Conservation (phyloP, 129 eudicot species). For the Logfia minima region DNA sequence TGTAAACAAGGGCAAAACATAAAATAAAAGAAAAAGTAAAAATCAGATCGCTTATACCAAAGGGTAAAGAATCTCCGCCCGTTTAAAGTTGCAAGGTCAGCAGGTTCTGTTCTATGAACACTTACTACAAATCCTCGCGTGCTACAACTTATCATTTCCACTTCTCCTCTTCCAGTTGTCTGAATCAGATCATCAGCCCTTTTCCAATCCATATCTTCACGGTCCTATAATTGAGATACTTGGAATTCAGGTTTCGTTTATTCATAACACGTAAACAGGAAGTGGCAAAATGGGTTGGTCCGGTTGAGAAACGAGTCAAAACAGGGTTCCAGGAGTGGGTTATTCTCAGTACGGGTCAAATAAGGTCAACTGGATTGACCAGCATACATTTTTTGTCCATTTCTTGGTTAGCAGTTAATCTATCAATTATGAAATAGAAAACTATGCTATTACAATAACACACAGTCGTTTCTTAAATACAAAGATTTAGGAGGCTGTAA, state of each 20-base stretch:
- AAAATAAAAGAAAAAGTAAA: constrained; percentile 21
- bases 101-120: constrained; percentile 20
- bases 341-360: background rate
- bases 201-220: constrained; percentile 71
- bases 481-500: too few relatives aligned
- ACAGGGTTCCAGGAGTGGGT: background rate
- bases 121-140: constrained; percentile 81
- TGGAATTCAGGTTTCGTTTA: constrained; percentile 21
- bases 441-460: background rate
- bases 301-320: constrained; percentile 4
- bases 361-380: background rate
- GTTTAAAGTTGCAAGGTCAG: constrained; percentile 6
- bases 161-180: constrained; percentile 68
- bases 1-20: constrained; percentile 41
- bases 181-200: constrained; percentile 59
- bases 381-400: background rate
- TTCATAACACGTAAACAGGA: background rate
- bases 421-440: background rate
- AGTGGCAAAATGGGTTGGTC: background rate
- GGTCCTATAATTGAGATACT: constrained; percentile 45
- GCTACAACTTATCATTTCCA: constrained; percentile 77
- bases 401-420: background rate
- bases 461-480: background rate
- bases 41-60: constrained; percentile 2
- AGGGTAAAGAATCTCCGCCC: background rate